phyloP scores from a whole-genome alignment of 352 stramenopile species.

The Pythium grandisporangium region DNA sequence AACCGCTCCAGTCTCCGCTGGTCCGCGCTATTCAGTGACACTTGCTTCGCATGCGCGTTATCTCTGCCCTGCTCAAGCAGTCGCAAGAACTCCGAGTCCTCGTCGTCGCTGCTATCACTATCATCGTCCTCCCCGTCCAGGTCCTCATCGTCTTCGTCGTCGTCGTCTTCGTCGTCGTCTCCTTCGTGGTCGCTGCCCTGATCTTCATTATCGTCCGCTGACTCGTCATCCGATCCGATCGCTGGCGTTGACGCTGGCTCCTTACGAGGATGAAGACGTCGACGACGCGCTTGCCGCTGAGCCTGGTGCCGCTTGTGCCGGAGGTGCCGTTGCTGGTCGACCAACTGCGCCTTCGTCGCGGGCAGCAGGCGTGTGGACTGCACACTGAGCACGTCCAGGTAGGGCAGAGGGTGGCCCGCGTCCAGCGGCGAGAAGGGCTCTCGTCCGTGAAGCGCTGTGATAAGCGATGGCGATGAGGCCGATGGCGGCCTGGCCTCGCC shows the following conservation, averaged over 20 bases:
- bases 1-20: conserved; percentile 11
- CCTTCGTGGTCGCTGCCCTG: neutral
- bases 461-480: too few species aligned
- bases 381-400: conserved; percentile 55
- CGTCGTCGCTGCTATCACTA: too few species aligned
- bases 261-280: neutral
- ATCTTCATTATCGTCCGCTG: conserved; percentile 1
- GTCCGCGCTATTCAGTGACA: neutral
- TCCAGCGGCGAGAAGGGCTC: conserved; percentile 10
- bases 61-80: too few species aligned
- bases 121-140: too few species aligned
- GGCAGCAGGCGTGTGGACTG: conserved; percentile 46
- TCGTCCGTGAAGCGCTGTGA: too few species aligned
- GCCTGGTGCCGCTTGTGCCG: conserved; percentile 1
- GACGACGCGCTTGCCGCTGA: neutral
- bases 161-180: neutral
- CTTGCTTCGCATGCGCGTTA: too few species aligned
- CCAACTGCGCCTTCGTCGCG: conserved; percentile 21
- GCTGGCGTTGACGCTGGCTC: neutral
- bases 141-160: neutral
- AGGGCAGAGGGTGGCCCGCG: conserved; percentile 23
- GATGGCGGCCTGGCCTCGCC: too few species aligned
- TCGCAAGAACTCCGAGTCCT: too few species aligned
- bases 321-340: conserved; percentile 4
- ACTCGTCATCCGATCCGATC: neutral